phyloP scores from a whole-genome alignment of 257 asterid genomes.

The Linderniella brevidens region DNA sequence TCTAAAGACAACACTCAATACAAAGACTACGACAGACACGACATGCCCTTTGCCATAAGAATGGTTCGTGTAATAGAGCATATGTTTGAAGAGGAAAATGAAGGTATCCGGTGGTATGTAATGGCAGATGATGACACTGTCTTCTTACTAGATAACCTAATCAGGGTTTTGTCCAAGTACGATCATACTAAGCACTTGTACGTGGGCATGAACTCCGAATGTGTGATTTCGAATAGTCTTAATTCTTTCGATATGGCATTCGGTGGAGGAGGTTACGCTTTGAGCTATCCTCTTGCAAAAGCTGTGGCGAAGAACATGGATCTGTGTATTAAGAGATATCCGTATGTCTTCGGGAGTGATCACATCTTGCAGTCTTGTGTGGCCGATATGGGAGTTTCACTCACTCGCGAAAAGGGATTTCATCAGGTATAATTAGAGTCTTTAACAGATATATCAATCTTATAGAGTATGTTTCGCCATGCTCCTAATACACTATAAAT shows the following conservation, averaged over 20 bases:
- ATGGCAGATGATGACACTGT: constrained; percentile 81
- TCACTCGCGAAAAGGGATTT: constrained; percentile 71
- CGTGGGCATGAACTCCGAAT: constrained; percentile 56
- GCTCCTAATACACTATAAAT: too few species aligned
- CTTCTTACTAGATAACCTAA: constrained; percentile 67
- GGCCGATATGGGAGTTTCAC: constrained; percentile 53
- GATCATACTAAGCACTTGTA: constrained; percentile 66
- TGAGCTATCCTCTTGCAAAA: constrained; percentile 63
- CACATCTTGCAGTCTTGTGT: constrained; percentile 49
- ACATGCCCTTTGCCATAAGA: constrained; percentile 60
- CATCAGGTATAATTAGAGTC: constrained; percentile 50
- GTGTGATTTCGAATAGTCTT: constrained; percentile 30
- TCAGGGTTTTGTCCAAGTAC: constrained; percentile 54
- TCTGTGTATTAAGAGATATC: constrained; percentile 48
- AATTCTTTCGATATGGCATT: constrained; percentile 63
- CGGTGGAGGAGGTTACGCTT: constrained; percentile 87
- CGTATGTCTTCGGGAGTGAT: constrained; percentile 63
- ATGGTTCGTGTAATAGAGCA: constrained; percentile 58
- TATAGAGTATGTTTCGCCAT: too few species aligned
- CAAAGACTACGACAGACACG: constrained; percentile 37
- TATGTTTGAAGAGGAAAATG: constrained; percentile 32
- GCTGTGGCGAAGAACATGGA: constrained; percentile 46
- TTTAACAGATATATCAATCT: too few species aligned
- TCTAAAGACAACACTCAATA: constrained; percentile 50
- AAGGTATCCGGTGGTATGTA: constrained; percentile 65